Evolutionary conservation across 768 basidiomycete species (phyloP).

Genomic region (Tremella yokohamensis): DNA sequence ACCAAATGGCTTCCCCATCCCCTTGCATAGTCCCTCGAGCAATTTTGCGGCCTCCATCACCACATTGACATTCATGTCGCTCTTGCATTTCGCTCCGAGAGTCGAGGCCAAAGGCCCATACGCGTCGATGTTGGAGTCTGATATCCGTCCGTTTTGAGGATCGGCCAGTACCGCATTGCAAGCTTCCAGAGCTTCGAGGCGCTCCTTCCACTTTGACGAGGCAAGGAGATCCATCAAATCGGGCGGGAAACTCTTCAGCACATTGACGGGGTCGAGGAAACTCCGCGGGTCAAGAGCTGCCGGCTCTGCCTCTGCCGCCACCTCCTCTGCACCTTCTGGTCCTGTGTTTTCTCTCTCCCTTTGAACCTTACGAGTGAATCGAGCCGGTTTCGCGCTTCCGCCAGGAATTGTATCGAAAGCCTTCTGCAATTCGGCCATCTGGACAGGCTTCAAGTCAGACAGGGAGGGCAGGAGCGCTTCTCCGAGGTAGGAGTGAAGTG

Average conservation of each 20-base stretch:
- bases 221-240: constrained; percentile 70
- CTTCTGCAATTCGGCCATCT: constrained; percentile 92
- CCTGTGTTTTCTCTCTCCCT: constrained; percentile 49
- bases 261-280: constrained; percentile 75
- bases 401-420: constrained; percentile 78
- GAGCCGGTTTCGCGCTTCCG: constrained; percentile 71
- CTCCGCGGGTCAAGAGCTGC: constrained; percentile 70
- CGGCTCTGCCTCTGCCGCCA: constrained; percentile 53
- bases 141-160: constrained; percentile 61
- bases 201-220: constrained; percentile 98
- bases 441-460: constrained; percentile 88
- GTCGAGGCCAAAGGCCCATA: constrained; percentile 71
- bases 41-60: constrained; percentile 83
- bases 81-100: constrained; percentile 73
- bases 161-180: constrained; percentile 66
- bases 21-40: constrained; percentile 79
- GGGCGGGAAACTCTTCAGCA: constrained; percentile 69
- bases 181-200: constrained; percentile 78
- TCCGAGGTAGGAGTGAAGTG: constrained; percentile 82
- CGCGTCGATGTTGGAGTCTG: constrained; percentile 64
- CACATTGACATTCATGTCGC: constrained; percentile 92
- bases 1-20: constrained; percentile 69
- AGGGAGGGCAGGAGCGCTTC: constrained; percentile 76
- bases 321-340: constrained; percentile 53
- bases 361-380: constrained; percentile 77